phyloP scores from a whole-genome alignment of 2,329 filamentous ascomycete genomes.

The Pseudocercospora macadamiae region DNA sequence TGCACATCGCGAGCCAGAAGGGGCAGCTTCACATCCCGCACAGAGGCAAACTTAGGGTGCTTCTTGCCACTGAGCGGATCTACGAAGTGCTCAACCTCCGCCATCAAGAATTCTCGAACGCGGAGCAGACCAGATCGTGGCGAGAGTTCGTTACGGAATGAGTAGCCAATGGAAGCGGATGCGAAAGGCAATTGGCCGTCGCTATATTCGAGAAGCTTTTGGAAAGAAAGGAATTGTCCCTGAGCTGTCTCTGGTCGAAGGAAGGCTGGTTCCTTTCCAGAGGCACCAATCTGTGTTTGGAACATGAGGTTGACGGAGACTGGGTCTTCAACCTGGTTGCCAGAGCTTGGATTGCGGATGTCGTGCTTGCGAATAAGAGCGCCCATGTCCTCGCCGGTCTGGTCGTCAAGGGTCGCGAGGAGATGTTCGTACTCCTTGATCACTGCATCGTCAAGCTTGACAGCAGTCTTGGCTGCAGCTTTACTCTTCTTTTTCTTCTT shows the following conservation, averaged over 20 bases:
- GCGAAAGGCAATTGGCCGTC: conserved; percentile 95
- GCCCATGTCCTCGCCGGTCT: conserved; percentile 81
- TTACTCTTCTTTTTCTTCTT: conserved; percentile 76
- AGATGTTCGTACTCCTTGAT: conserved; percentile 90
- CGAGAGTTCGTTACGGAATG: conserved; percentile 97
- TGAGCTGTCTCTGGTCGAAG: conserved; percentile 94
- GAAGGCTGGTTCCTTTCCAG: conserved; percentile 82
- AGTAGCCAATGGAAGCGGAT: conserved; percentile 95
- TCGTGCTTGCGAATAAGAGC: conserved; percentile 88
- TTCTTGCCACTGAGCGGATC: conserved; percentile 95
- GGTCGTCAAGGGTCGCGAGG: conserved; percentile 94
- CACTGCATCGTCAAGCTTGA: conserved; percentile 85
- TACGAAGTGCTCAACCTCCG: conserved; percentile 98
- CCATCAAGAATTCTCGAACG: conserved; percentile 97
- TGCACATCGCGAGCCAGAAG: conserved; percentile 86
- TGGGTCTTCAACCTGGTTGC: conserved; percentile 74
- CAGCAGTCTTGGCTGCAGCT: conserved; percentile 66
- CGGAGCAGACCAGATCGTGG: conserved; percentile 87
- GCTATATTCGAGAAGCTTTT: conserved; percentile 95
- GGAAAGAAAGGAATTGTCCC: conserved; percentile 97
- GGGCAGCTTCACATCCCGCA: conserved; percentile 79
- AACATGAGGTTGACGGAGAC: conserved; percentile 99
- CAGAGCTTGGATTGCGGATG: conserved; percentile 83
- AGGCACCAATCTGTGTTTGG: conserved; percentile 90
- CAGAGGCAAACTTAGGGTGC: conserved; percentile 82